Base-by-base conservation (phyloP, 1,139 yeast genomes). In the Suhomyces bolitotheri region DNA sequence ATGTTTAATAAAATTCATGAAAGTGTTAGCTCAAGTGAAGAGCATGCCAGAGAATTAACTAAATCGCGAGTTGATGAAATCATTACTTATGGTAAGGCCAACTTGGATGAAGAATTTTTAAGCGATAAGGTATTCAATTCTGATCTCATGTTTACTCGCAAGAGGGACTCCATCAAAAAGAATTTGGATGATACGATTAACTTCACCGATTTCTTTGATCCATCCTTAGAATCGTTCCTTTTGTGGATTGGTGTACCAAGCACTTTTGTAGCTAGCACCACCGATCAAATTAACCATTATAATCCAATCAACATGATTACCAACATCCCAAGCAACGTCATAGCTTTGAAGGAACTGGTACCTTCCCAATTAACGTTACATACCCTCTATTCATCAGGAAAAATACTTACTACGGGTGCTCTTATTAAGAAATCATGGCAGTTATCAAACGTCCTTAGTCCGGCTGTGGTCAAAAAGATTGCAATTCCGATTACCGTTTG, bases 101-200 rank as follows among this genome's bases (percentile, higher is more conserved):
- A 71, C 5, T 56, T 82, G 44, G 80, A 82, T 4, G 78, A 77
- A 23, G 84, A 80, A 24, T 76, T 73, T 41, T 65, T 80, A 62
- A 73, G 64, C 31, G 81, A 80, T 42, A 82, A 83, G 44, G 75
- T 74, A 8, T 90, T 92, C 63, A 78, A 85, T 39, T 76, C 86
- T 11, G 83, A 80, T 16, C 73, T 84, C 32, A 92, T 92, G 98
- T 92, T 89, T 50, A 76, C 88, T 3, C 78, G 90, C 48, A 73
- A 73, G 38, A 76, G 74, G 29, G 96, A 92, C 50, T 59, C 74
- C 5, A 62, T 81, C 26, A 73, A 78, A 25, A 78, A 82, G 46
- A 70, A 76, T 32, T 64, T 90, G 29, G 68, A 74, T 42, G 76
- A 79, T 23, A 73, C 76, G 23, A 72, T 90, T 30, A 77, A 81